phyloP scores from a whole-genome alignment of 169 alveolate genomes.

The Toxoplasma gondii region DNA sequence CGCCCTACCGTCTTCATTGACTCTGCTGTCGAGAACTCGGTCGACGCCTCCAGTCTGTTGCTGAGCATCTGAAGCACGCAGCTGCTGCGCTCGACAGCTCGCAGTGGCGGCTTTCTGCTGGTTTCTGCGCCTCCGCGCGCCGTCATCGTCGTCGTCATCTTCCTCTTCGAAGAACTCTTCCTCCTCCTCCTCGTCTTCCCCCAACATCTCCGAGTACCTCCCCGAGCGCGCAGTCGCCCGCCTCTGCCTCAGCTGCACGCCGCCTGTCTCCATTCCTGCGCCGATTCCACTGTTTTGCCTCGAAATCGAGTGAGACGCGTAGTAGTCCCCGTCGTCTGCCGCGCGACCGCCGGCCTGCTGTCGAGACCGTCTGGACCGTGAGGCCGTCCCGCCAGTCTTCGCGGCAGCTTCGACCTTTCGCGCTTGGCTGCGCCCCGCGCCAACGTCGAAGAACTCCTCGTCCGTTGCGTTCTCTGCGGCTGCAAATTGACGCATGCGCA shows the following conservation, averaged over 20 bases:
- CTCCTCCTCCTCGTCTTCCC: conserved; percentile 29
- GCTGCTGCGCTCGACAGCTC: too few relatives aligned
- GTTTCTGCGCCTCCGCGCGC: neutral
- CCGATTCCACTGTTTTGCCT: neutral
- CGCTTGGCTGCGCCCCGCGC: neutral
- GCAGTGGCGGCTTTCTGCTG: neutral
- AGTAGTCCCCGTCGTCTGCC: conserved; percentile 12
- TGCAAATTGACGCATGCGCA: neutral
- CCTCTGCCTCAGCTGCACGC: conserved; percentile 28
- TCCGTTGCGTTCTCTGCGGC: conserved; percentile 19
- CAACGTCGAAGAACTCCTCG: neutral
- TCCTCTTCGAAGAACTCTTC: conserved; percentile 1
- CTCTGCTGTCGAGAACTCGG: conserved; percentile 32
- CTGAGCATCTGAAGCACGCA: conserved; percentile 10
- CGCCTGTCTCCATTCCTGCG: neutral
- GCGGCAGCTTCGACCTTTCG: neutral
- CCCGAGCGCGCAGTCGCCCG: neutral
- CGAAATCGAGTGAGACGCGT: conserved; percentile 7
- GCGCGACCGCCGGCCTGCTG: neutral
- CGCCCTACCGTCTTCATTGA: conserved; percentile 2
- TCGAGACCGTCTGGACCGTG: neutral
- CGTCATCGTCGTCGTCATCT: conserved; percentile 30
- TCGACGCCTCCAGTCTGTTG: conserved; percentile 32
- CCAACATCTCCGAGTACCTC: neutral
- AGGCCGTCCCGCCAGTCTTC: neutral